phyloP scores from a whole-genome alignment of 2,329 filamentous ascomycete species.

The Colletotrichum sp. region DNA sequence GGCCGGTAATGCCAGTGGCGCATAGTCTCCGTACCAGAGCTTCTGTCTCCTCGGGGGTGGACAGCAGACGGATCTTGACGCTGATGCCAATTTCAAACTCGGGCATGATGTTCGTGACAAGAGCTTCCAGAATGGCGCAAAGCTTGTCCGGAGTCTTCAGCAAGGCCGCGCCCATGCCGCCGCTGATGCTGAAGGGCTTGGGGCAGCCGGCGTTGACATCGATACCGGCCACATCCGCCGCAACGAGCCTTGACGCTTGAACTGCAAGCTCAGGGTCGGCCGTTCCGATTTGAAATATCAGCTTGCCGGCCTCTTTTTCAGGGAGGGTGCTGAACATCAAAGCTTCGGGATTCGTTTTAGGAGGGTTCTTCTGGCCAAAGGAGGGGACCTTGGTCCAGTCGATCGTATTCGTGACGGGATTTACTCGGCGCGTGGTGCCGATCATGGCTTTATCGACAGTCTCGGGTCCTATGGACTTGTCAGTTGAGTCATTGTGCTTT shows the following conservation, averaged over 20 bases:
- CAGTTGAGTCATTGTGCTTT: not conserved
- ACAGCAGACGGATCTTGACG: conserved; percentile 92
- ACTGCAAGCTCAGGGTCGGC: conserved; percentile 84
- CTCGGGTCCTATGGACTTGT: conserved; percentile 71
- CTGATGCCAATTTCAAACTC: conserved; percentile 90
- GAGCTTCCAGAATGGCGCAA: conserved; percentile 79
- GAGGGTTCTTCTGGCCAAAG: conserved; percentile 65
- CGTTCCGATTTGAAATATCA: conserved; percentile 94
- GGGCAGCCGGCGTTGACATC: conserved; percentile 99
- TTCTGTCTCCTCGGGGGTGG: conserved; percentile 77
- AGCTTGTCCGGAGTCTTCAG: conserved; percentile 85
- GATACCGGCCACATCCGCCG: conserved; percentile 87
- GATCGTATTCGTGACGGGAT: conserved; percentile 77
- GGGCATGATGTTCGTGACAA: conserved; percentile 79
- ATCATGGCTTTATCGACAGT: conserved; percentile 93
- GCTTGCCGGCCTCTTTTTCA: conserved; percentile 71
- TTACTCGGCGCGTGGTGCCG: conserved; percentile 79
- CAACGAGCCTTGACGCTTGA: conserved; percentile 81
- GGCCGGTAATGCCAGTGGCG: conserved; percentile 85
- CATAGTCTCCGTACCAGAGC: conserved; percentile 79
- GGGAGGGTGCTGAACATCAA: conserved; percentile 88
- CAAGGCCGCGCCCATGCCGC: conserved; percentile 95
- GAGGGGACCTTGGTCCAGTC: conserved; percentile 84
- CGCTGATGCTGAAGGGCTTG: conserved; percentile 91
- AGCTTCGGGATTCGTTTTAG: conserved; percentile 61